Base-by-base conservation (phyloP, 202 grass and related monocot genomes). In the Eragrostis tef region DNA sequence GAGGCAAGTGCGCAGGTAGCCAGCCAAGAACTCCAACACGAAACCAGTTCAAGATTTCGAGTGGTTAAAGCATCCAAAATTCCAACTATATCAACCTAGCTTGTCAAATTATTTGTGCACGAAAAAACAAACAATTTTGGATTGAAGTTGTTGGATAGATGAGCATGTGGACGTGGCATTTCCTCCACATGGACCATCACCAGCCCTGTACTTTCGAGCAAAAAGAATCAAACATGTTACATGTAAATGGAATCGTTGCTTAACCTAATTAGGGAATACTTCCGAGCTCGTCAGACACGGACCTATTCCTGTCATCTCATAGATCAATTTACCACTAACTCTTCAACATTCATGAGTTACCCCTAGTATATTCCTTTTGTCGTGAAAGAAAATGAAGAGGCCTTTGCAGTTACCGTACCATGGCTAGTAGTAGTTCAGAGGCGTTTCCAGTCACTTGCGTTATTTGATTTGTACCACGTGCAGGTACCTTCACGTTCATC, bases 21-120 rank as follows among this genome's bases (percentile, higher is more conserved):
- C 64, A 71, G 9, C 44, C 21, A 29, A 62, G 65, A 78, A 77
- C 51, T 63, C 82, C 82, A 70, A 43, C 54, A 52, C 56, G 59
- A 14, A 82, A 74, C 2, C 67, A 51, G 26, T 14, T 27, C 6
- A 41, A 71, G 56, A 17, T 63, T 31, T 73, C 45, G 67, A 72
- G 67, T 16, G 29, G 67, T 79, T 64, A 21, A 50, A 6, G 16
- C 58, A 49, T 64, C 9, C 44, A 36, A 49, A 65, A 48, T 27
- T 1, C 19, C 27, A 56, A 46, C 14, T 22, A 62, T 22, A 75
- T 75, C 12, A 25, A 11, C 51, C 8, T 13, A 27, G 6, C 31
- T 9, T 58, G 19, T 54, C 5, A 12, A 26, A 47, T 13, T 0
- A 19, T 58, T 75, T 56, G 22, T 75, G 51, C 19, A 58, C 2